Conservation (phyloP, 169 alveolate species). For the Toxoplasma gondii region DNA sequence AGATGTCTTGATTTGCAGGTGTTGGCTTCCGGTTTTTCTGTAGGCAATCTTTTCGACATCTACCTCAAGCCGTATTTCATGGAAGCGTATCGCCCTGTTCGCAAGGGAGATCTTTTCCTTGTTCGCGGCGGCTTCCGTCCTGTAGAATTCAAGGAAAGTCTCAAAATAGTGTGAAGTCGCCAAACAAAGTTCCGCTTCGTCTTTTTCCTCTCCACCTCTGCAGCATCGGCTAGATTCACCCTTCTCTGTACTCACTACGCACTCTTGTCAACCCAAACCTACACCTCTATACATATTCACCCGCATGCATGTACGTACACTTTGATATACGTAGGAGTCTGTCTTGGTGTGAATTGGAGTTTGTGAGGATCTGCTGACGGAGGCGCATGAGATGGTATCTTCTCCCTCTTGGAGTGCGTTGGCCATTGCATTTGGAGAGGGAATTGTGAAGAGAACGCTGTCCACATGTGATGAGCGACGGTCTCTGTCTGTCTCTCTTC, state of each 20-base stretch:
- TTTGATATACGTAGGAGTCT: background rate
- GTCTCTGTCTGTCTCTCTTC: background rate
- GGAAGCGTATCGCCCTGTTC: constrained; percentile 99
- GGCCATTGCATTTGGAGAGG: no score
- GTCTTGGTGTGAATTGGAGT: background rate
- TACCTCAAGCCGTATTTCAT: constrained; percentile 98
- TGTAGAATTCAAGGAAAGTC: constrained; percentile 95
- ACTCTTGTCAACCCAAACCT: background rate
- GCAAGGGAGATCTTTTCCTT: constrained; percentile 98
- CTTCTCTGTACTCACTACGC: background rate
- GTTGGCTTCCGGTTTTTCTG: background rate
- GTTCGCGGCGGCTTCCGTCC: constrained; percentile 99
- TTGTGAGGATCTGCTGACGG: no score
- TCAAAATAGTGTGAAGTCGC: background rate
- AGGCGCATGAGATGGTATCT: no score
- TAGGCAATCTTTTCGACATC: constrained; percentile 96
- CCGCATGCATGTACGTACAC: background rate
- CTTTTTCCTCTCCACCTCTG: no score
- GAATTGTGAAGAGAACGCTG: background rate
- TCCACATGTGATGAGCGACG: no score
- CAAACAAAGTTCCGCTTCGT: no score
- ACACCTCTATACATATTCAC: background rate
- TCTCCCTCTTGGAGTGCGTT: no score
- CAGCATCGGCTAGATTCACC: background rate
- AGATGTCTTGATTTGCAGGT: background rate